A percentile compares a stretch with the other conserved stretches of the same genome.
phyloP scores from a whole-genome alignment of 2,329 filamentous ascomycete genomes.

The Fusarium sp. region DNA sequence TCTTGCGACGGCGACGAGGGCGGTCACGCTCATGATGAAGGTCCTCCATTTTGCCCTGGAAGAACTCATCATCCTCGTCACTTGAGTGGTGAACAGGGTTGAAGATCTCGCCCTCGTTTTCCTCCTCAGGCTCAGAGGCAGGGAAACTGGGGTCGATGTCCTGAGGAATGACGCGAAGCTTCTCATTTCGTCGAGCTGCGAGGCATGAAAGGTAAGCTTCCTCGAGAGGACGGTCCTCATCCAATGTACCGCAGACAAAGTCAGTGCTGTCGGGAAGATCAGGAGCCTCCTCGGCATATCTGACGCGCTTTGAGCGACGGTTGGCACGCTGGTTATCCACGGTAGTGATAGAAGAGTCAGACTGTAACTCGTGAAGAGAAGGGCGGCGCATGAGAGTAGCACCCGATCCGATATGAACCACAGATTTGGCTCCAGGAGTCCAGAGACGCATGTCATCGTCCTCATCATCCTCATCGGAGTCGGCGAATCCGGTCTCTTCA shows the following conservation, averaged over 20 bases:
- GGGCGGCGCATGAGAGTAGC: constrained; percentile 47
- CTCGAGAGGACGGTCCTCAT: constrained; percentile 94
- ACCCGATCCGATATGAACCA: constrained; percentile 50
- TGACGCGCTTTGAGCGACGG: constrained; percentile 45
- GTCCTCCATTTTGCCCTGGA: constrained; percentile 77
- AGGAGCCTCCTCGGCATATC: constrained; percentile 65
- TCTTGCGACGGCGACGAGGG: constrained; percentile 60
- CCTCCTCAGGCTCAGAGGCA: constrained; percentile 89
- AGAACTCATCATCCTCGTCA: constrained; percentile 73
- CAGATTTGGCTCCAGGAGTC: constrained; percentile 58
- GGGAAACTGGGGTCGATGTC: constrained; percentile 98
- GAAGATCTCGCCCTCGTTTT: constrained; percentile 77
- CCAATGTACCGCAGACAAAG: constrained; percentile 97
- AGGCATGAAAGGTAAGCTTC: constrained; percentile 90
- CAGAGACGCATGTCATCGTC: constrained; percentile 72
- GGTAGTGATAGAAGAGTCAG: constrained; percentile 70
- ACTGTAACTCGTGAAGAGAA: constrained; percentile 60
- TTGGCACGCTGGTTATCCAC: constrained; percentile 50
- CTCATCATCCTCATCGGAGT: constrained; percentile 73
- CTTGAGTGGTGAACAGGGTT: constrained; percentile 69
- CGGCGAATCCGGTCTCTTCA: constrained; percentile 74
- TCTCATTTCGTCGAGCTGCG: constrained; percentile 81
- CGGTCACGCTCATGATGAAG: constrained; percentile 67
- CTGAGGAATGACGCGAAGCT: constrained; percentile 86
- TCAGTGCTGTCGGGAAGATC: constrained; percentile 97